Evolutionary conservation across 1,139 yeast species (phyloP), one percentile per base, ranked within the genome.

Genomic region (Yamadazyma atlantica): DNA sequence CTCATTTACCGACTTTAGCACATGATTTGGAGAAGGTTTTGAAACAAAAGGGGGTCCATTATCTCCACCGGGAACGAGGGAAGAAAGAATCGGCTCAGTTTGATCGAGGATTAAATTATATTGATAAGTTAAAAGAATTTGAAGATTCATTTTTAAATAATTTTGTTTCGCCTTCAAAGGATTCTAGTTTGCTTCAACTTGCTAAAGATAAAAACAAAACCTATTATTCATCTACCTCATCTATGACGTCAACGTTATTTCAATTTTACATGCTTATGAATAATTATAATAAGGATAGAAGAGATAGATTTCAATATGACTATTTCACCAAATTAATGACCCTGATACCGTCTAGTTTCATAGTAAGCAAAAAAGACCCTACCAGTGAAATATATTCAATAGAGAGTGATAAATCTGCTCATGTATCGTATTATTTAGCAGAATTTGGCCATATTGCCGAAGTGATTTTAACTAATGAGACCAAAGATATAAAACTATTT

Each of bases 41-140:
- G 12, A 85, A 84, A 54, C 80, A 84, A 13, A 96, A 96, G 0
- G 95, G 95, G 0, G 82, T 88, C 2, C 96, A 90, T 51, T 82
- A 78, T 43, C 62, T 85, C 27, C 81, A 78, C 51, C 96, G 90
- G 58, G 82, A 87, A 14, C 66, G 96, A 42, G 77, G 95, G 0
- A 69, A 82, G 35, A 80, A 80, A 2, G 82, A 73, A 60, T 4
- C 4, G 5, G 6, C 30, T 9, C 87, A 87, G 54, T 89, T 85
- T 57, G 68, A 82, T 4, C 80, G 85, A 3, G 69, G 66, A 42
- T 63, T 90, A 37, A 77, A 76, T 47, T 58, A 73, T 12, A 78
- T 90, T 27, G 78, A 85, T 49, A 73, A 79, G n/a, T 72, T 84
- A 29, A 72, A 79, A 26, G 83, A 85, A 34, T 85, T 88, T 50